Percentiles rank a stretch among this genome's conserved stretches.
Evolutionary conservation across 306 rosid species (phyloP).

Genomic region (Malus asiatica): DNA sequence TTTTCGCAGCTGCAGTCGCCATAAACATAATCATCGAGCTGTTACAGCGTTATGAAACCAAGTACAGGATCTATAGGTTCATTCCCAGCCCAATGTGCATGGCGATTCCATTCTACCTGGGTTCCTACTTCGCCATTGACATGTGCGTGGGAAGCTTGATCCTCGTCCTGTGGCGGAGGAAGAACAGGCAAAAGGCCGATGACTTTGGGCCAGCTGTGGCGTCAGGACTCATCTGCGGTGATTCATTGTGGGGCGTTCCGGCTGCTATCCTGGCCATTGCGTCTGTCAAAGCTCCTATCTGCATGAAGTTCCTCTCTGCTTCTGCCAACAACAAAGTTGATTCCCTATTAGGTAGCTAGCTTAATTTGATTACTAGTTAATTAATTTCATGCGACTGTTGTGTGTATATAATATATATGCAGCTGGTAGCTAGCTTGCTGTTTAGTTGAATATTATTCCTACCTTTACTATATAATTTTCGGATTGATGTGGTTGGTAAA

Average conservation of each 20-base stretch:
- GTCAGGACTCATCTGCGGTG: slow-evolving; percentile 67
- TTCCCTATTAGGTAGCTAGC: slow-evolving; percentile 11
- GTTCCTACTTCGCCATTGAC: slow-evolving; percentile 60
- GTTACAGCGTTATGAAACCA: slow-evolving; percentile 30
- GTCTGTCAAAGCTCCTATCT: slow-evolving; percentile 47
- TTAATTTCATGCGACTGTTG: too few relatives aligned
- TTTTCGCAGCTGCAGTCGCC: slow-evolving; percentile 26
- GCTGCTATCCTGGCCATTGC: slow-evolving; percentile 52
- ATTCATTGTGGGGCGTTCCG: slow-evolving; percentile 69
- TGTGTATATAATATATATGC: too few relatives aligned
- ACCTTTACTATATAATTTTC: too few relatives aligned
- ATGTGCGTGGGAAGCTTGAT: slow-evolving; percentile 75
- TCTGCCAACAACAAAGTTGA: slow-evolving; percentile 34
- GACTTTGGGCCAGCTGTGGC: slow-evolving; percentile 55
- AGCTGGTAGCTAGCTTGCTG: too few relatives aligned
- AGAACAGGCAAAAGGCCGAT: slow-evolving; percentile 28
- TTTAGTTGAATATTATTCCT: too few relatives aligned
- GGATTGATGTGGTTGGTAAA: too few relatives aligned
- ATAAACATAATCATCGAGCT: slow-evolving; percentile 33
- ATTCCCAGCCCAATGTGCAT: slow-evolving; percentile 58
- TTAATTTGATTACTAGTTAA: too few relatives aligned
- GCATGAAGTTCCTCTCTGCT: slow-evolving; percentile 60
- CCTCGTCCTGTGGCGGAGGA: slow-evolving; percentile 40
- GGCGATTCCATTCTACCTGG: slow-evolving; percentile 73
- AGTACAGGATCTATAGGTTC: slow-evolving; percentile 26